Percentiles rank a stretch among this genome's conserved stretches.
These are phyloP conservation scores for Rhamnella rubrinervis DNA, from an alignment of 331 rosid genomes.

Conservation along the genomic window DNA sequence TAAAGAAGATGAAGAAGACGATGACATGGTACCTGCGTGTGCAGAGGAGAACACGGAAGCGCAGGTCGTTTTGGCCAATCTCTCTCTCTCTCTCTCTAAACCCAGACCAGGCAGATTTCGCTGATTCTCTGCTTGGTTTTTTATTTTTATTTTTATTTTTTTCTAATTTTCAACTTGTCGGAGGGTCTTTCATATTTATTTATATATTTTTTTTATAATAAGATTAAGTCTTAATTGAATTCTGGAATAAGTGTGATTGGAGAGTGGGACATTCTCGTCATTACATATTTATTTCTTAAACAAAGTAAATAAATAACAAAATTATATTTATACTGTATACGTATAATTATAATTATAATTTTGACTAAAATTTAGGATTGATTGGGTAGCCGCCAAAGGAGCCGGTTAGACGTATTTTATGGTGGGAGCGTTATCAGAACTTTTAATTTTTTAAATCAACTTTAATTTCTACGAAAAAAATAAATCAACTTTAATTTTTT, in stretches of 20 bases:
- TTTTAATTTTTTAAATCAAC: too few species aligned
- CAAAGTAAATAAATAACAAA: background rate
- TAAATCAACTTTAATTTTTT: too few species aligned
- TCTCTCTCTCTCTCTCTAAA: background rate
- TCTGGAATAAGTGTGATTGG: background rate
- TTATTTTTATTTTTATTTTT: background rate
- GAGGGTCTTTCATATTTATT: background rate
- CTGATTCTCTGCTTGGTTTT: conserved; percentile 19
- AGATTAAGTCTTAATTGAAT: background rate
- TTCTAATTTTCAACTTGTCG: background rate
- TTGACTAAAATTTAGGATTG: background rate
- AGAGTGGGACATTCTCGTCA: conserved; percentile 10
- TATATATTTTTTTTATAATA: background rate
- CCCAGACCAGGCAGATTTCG: conserved; percentile 13
- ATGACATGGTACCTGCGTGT: conserved; percentile 22
- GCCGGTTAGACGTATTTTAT: too few species aligned
- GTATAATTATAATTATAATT: background rate
- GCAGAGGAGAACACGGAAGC: conserved; percentile 1
- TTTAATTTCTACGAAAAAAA: too few species aligned
- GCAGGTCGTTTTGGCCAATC: conserved; percentile 14
- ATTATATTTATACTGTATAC: background rate
- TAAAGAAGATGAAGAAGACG: conserved; percentile 4
- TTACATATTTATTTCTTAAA: background rate
- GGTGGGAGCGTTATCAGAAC: too few species aligned
- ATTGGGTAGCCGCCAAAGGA: background rate